Conservation (phyloP, 805 yeast species). For the Hanseniaspora mollemarum region DNA sequence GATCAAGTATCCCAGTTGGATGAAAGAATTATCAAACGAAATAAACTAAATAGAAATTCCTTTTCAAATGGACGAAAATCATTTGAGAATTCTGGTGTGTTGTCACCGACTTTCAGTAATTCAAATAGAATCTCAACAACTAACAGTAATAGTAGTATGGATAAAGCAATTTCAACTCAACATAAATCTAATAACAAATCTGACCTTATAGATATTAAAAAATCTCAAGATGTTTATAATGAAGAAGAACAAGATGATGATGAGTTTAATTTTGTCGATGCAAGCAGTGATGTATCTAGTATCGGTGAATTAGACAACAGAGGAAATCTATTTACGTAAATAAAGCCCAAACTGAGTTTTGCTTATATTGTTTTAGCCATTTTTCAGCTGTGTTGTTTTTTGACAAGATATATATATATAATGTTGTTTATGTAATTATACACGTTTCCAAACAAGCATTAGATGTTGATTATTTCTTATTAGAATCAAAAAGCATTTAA, state of each 20-base stretch:
- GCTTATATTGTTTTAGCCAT: too few relatives aligned
- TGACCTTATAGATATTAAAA: neutral
- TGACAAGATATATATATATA: too few relatives aligned
- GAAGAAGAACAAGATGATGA: conserved; percentile 1
- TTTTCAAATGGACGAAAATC: neutral
- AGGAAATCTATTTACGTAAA: conserved; percentile 11
- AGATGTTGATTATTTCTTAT: too few relatives aligned
- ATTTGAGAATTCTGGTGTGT: neutral
- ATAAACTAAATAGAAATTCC: conserved; percentile 10
- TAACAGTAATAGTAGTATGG: neutral
- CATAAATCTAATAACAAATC: neutral
- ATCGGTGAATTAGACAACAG: conserved; percentile 15
- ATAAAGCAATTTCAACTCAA: neutral
- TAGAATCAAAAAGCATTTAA: too few relatives aligned
- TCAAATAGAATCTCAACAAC: neutral
- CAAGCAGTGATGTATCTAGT: conserved; percentile 15
- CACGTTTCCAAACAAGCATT: too few relatives aligned
- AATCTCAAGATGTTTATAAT: neutral
- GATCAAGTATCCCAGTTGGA: conserved; percentile 29
- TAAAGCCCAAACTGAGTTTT: too few relatives aligned
- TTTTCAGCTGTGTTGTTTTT: too few relatives aligned
- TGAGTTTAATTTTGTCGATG: conserved; percentile 14
- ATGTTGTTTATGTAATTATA: too few relatives aligned
- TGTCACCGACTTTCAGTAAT: neutral
- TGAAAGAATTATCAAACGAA: conserved; percentile 12